A percentile compares a stretch with the other conserved stretches of the same genome.
Conservation (phyloP, 2,329 filamentous ascomycete genomes). For the Colletotrichum sp. region DNA sequence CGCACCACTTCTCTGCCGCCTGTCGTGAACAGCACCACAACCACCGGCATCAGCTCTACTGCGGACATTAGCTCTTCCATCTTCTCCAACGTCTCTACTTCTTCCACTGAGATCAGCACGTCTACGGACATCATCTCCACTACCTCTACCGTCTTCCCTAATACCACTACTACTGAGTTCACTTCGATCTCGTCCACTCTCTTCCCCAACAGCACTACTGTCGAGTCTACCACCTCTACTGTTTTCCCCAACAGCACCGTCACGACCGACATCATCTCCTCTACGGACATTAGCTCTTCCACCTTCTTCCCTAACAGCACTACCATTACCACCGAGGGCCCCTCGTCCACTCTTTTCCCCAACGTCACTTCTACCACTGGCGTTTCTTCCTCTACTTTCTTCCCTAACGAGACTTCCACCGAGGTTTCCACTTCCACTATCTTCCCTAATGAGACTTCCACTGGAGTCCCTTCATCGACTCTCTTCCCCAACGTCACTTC, state of each 20-base stretch:
- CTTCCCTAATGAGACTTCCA: not conserved
- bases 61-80: not conserved
- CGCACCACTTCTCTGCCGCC: not conserved
- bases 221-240: not conserved
- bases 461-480: not conserved
- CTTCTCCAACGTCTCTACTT: not conserved
- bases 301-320: not conserved
- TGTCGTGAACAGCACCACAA: not conserved
- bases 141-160: not conserved
- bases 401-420: not conserved
- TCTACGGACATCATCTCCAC: not conserved
- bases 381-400: not conserved
- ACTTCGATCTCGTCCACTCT: not conserved
- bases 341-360: not conserved
- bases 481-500: not conserved
- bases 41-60: not conserved
- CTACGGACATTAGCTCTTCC: not conserved
- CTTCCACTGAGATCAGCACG: not conserved
- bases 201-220: not conserved
- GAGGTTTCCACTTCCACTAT: not conserved
- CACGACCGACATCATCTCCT: not conserved
- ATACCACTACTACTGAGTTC: not conserved
- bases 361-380: not conserved
- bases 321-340: not conserved
- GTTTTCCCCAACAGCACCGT: not conserved